Conservation (phyloP, 257 asterid genomes). For the Phtheirospermum japonicum region DNA sequence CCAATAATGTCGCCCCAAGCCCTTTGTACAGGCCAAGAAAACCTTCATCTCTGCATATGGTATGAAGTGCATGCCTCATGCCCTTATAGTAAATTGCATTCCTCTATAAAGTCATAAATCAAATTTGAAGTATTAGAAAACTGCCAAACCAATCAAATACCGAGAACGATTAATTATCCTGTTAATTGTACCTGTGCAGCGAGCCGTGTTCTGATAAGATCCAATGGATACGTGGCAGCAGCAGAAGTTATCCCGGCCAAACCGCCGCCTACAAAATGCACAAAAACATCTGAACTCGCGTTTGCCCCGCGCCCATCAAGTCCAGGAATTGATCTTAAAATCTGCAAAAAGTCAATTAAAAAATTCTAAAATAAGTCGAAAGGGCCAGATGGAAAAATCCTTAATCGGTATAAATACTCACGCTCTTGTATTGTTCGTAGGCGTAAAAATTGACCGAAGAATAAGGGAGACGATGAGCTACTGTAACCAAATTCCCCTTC, state of each 20-base stretch:
- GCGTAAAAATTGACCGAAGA: conserved; percentile 67
- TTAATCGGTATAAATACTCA: conserved; percentile 29
- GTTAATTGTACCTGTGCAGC: conserved; percentile 61
- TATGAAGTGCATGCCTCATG: conserved; percentile 59
- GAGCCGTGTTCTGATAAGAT: conserved; percentile 73
- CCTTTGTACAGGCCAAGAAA: conserved; percentile 77
- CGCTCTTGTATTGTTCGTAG: conserved; percentile 61
- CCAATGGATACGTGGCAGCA: conserved; percentile 73
- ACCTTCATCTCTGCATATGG: conserved; percentile 83
- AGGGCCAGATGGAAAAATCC: conserved; percentile 6
- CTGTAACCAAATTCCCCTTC: conserved; percentile 81
- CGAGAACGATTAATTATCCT: too few species aligned
- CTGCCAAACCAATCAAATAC: too few species aligned
- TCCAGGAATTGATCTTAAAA: conserved; percentile 52
- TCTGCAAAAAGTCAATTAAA: conserved; percentile 34
- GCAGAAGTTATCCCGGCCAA: conserved; percentile 73
- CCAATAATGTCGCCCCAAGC: conserved; percentile 80
- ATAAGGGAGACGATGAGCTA: conserved; percentile 74
- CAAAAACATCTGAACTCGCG: conserved; percentile 40
- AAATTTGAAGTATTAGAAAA: neutral
- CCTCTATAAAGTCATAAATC: conserved; percentile 39
- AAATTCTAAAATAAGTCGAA: conserved; percentile 3
- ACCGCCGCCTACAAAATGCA: conserved; percentile 75
- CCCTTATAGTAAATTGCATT: conserved; percentile 65
- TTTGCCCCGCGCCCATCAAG: conserved; percentile 37